Evolutionary conservation across 176 grass and related monocot species (phyloP), one percentile per base, ranked within the genome.

Genomic region (Echinochloa phyllopogon): DNA sequence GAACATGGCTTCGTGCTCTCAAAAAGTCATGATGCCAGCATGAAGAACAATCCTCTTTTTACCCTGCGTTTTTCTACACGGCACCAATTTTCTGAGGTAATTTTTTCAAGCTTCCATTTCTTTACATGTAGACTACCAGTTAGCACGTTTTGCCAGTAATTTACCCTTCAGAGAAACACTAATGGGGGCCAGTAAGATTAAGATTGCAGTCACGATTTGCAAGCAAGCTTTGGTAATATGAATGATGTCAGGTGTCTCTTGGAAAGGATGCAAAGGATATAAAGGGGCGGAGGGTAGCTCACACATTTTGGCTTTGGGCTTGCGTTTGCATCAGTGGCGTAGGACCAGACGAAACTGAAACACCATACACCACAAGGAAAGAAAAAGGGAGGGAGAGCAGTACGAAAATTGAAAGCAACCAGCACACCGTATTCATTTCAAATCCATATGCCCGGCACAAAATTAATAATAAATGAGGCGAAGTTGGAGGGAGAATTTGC

Each of bases 241-340:
- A 7, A 53, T 24, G 57, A 59, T 59, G 57, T 59, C n/a, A 59
- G 21, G 8, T 59, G n/a, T 47, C 13, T 27, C 40, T 78, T 10
- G 76, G 57, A 29, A 47, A 78, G 40, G n/a, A 64, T 48, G 56
- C 20, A 66, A 17, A 18, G 13, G 62, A 14, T 36, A 59, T 11
- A 59, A 52, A 53, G 72, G 55, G 51, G 4, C 17, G 55, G 17
- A 41, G 72, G 72, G 42, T 85, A 10, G 82, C 37, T 89, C 87
- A 75, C 87, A 85, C 82, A 59, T 73, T 65, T 78, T 80, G 69
- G 53, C 58, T 56, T 51, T 69, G 76, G 33, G 82, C 76, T 79
- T 70, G 70, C 52, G 50, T 77, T 74, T 17, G 71, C 71, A 3
- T 51, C 45, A 75, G 33, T 33, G 18, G 62, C 3, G 9, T 12